Evolutionary conservation across 2,329 filamentous ascomycete species (phyloP).

Genomic region (Ascochyta lentis): DNA sequence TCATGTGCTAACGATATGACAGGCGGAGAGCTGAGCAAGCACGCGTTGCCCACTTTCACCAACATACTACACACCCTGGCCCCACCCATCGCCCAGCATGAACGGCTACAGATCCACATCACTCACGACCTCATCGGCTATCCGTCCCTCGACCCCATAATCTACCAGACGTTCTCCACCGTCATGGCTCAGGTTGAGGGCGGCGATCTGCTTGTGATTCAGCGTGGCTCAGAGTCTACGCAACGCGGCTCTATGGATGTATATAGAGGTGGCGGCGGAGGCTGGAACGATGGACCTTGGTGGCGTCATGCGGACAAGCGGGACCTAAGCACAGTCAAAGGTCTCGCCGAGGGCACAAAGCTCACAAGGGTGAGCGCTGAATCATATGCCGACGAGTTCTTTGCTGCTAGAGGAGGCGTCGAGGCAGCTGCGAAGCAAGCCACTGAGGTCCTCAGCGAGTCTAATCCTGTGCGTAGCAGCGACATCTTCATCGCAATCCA

Average conservation of each 20-base stretch:
- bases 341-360: constrained; percentile 86
- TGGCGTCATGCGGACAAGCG: constrained; percentile 79
- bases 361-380: constrained; percentile 89
- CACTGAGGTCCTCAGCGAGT: constrained; percentile 78
- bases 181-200: constrained; percentile 99
- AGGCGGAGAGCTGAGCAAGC: constrained; percentile 75
- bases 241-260: constrained; percentile 69
- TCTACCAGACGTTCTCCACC: constrained; percentile 88
- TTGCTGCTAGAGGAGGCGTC: constrained; percentile 76
- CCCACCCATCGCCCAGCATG: constrained; percentile 94
- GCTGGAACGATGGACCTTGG: constrained; percentile 96
- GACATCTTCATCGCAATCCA: constrained; percentile 97
- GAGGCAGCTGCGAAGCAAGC: constrained; percentile 81
- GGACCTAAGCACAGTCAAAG: constrained; percentile 79
- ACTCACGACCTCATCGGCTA: constrained; percentile 96
- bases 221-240: constrained; percentile 86
- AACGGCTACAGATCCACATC: constrained; percentile 95
- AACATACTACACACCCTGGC: constrained; percentile 94
- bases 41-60: constrained; percentile 92
- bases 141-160: constrained; percentile 89
- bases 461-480: constrained; percentile 87
- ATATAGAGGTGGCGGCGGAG: constrained; percentile 63
- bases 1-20: constrained; percentile 24
- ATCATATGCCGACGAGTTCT: constrained; percentile 85
- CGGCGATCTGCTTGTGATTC: constrained; percentile 90